Evolutionary conservation across 768 basidiomycete species (phyloP).

Genomic region (Russula abietina): DNA sequence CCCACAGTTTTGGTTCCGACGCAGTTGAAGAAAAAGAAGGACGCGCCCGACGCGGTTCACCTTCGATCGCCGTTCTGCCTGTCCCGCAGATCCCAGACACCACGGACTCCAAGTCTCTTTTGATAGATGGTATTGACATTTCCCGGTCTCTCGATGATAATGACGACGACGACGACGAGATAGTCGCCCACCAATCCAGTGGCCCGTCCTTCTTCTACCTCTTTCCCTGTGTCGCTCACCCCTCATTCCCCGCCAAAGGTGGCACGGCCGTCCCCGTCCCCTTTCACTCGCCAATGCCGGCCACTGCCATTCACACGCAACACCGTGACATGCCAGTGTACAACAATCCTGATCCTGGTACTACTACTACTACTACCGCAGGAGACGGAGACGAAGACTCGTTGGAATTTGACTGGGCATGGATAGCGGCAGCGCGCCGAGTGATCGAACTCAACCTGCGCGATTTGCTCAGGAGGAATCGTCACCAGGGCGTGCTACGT

Average conservation of each 20-base stretch:
- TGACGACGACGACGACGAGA: neutral
- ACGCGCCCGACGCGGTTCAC: no score
- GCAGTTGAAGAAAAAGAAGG: neutral
- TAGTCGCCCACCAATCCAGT: neutral
- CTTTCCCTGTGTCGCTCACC: neutral
- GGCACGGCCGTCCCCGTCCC: neutral
- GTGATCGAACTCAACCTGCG: constrained; percentile 48
- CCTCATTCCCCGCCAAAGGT: neutral
- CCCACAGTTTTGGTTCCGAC: neutral
- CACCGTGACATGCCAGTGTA: no score
- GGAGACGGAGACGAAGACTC: no score
- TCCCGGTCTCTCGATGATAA: neutral
- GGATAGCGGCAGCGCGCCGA: constrained; percentile 45
- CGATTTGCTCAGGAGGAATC: constrained; percentile 32
- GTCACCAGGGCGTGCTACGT: constrained; percentile 25
- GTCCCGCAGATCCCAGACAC: constrained; percentile 9
- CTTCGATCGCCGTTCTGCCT: neutral
- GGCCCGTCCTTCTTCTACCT: neutral
- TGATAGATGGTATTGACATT: neutral
- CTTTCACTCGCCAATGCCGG: neutral
- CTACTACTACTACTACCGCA: no score
- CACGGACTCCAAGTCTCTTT: neutral
- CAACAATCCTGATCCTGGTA: no score
- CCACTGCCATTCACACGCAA: no score
- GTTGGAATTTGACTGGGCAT: constrained; percentile 44